Base-by-base conservation (phyloP, 192 early-diverging fungal species). In the Backusella sp. region DNA sequence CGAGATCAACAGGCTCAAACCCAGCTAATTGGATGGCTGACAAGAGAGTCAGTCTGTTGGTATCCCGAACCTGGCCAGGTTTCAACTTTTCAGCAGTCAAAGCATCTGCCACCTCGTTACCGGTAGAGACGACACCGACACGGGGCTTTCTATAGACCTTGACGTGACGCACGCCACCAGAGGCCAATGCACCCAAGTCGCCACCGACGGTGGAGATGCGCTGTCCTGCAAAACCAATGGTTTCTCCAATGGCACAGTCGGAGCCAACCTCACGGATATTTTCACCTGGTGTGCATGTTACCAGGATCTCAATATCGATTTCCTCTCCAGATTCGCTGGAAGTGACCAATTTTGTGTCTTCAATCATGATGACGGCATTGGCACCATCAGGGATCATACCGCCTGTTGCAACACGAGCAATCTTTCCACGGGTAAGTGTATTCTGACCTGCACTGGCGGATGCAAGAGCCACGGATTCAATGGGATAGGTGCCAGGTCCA, bases 281-380 rank as follows among this genome's bases (percentile, higher is more conserved):
- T 77, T 94, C 87, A 6, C 90, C 90, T 0, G 76, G 42, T 15
- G 68, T 72, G 5, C 49, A n/a, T 72, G 69, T 14, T 2, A 66
- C 4, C 21, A 77, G 23, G n/a, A 28, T 21, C 68, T 77, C 49
- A 30, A 82, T 76, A 71, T 80, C 39, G 26, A 85, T 79, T 77
- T 95, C 92, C 30, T 86, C 85, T 2, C 82, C 79, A 56, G 91
- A 89, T 36, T 76, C 82, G 1, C 85, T 86, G 0, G 83, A 75
- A 44, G 79, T 77, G n/a, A 92, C 75, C 6, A 99, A 82, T 65
- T 82, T 76, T 1, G 97, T 98, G 71, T 98, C 92, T 77, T 99
- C 97, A 19, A 98, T 92, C 97, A 99, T 99, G 15, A 98, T 92
- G n/a, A 99, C 93, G 11, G 95, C 96, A 41, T 89, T 89, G 0